Evolutionary conservation across 257 asterid genomes (phyloP).

Genomic region (Agastache rugosa): DNA sequence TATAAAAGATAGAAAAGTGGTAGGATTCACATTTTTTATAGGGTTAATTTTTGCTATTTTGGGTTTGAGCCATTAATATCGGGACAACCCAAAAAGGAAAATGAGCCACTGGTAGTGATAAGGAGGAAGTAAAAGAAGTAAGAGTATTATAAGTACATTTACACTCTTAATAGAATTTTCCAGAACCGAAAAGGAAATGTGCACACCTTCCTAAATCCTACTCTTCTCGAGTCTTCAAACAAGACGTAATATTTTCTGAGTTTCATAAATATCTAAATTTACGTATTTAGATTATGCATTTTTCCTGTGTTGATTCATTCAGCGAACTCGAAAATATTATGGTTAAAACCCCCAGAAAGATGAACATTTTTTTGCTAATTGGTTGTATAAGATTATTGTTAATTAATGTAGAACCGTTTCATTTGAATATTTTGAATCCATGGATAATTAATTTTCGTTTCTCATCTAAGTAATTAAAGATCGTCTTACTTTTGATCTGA

Average conservation of each 20-base stretch:
- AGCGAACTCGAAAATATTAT: slow-evolving; percentile 4
- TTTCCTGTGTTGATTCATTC: slow-evolving; percentile 20
- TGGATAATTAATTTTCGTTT: slow-evolving; percentile 8
- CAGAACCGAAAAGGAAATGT: no score
- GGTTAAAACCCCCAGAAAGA: neutral
- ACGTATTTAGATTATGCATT: neutral
- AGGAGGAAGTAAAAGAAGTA: no score
- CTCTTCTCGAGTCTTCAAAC: slow-evolving; percentile 18
- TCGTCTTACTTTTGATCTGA: no score
- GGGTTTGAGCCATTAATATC: no score
- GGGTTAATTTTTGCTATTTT: no score
- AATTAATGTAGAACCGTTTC: slow-evolving; percentile 11
- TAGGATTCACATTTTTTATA: no score
- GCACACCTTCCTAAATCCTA: slow-evolving; percentile 21
- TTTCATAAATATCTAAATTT: slow-evolving; percentile 1
- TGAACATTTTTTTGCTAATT: neutral
- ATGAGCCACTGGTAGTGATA: no score
- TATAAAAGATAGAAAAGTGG: no score
- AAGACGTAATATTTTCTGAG: slow-evolving; percentile 19
- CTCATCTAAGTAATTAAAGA: slow-evolving; percentile 15
- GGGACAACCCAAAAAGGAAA: no score
- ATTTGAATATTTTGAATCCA: slow-evolving; percentile 10
- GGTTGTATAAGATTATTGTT: neutral
- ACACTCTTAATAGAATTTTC: no score
- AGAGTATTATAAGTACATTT: no score